Evolutionary conservation across 257 asterid genomes (phyloP), one percentile per base, ranked within the genome.

Genomic region (Solanum neorickii): DNA sequence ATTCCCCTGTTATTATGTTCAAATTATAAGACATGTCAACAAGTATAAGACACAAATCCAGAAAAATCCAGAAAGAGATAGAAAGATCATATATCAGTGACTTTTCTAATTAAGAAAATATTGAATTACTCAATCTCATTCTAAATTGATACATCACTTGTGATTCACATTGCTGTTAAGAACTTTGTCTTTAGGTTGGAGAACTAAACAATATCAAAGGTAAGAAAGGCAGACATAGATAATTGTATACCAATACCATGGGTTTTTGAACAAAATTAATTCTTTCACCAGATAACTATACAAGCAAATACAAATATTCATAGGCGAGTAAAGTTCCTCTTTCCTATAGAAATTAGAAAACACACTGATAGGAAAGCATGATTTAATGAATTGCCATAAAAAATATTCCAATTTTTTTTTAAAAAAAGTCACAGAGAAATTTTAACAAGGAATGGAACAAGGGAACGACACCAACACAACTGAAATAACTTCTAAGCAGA

Each of bases 1-100:
- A 96, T 95, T 46, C 99, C 99, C 93, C 99, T 96, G 70, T 83
- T 41, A 75, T 27, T 15, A 68, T 75, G 88, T 21, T 89, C 91
- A 89, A 37, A 90, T 41, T 7, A 15, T 15, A 86, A 72, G 74
- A 42, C 69, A 87, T 66, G 86, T 41, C 83, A 27, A 69, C 11
- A 78, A 77, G 49, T 20, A 84, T 82, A 29, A 49, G 46, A 80
- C 85, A 41, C 6, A 80, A 80, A 47, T 80, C 85, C 68, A 80
- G 39, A 18, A 80, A 80, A 47, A 49, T 47, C n/a, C 11, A 33
- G 11, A 27, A 44, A 80, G 29, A 21, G 13, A 80, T 65, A 47
- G 66, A 80, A 80, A 49, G 42, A 47, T 80, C 44, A 80, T 49
- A 10, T 16, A 80, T 49, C 6, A 80, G 85, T 31, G 44, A 49